phyloP scores from a whole-genome alignment of 2,329 filamentous ascomycete genomes.

The Ceratocystis smalleyi region DNA sequence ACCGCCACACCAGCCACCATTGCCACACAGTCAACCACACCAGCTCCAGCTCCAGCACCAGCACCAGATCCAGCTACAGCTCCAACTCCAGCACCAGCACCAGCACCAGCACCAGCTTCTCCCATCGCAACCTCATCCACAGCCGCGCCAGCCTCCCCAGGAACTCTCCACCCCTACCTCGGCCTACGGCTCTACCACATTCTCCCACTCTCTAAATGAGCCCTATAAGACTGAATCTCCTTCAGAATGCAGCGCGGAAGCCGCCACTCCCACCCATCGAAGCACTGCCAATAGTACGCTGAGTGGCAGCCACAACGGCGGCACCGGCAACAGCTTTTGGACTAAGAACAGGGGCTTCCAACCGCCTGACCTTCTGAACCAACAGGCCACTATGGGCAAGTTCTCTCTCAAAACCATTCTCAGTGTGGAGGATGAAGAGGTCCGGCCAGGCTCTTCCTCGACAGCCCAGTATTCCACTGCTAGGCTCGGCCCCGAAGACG shows the following conservation, averaged over 20 bases:
- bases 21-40: background rate
- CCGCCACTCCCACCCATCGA: background rate
- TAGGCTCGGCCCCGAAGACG: background rate
- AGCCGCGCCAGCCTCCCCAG: background rate
- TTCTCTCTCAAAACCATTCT: conserved; percentile 25
- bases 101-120: background rate
- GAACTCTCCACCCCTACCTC: background rate
- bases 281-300: conserved; percentile 7
- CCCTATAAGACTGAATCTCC: conserved; percentile 8
- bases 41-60: background rate
- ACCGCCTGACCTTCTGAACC: conserved; percentile 24
- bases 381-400: conserved; percentile 23
- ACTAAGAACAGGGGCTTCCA: conserved; percentile 20
- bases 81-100: background rate
- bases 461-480: background rate
- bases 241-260: background rate
- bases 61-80: background rate
- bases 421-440: conserved; percentile 17
- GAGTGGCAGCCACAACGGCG: conserved; percentile 1
- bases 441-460: background rate
- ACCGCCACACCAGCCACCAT: background rate
- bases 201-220: conserved; percentile 2
- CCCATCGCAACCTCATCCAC: too few relatives aligned
- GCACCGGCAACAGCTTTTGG: conserved; percentile 8
- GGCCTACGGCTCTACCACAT: background rate